phyloP scores from a whole-genome alignment of 371 early-diverging fungal genomes.

The Mortierella sp. region DNA sequence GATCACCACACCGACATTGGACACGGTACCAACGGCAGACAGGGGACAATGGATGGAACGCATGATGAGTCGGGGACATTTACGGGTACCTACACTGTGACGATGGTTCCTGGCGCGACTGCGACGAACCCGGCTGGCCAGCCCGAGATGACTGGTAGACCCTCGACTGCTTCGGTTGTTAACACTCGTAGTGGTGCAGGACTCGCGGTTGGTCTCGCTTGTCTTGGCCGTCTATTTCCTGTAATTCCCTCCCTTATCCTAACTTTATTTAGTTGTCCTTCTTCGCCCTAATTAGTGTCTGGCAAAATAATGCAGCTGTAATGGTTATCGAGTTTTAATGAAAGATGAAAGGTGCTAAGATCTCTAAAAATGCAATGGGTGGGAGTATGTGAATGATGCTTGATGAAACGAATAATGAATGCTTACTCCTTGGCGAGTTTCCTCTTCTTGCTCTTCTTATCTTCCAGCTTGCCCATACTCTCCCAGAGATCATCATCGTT shows the following conservation, averaged over 20 bases:
- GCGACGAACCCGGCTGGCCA: neutral
- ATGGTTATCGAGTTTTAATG: constrained; percentile 2
- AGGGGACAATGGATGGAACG: neutral
- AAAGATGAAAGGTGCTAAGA: neutral
- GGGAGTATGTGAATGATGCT: neutral
- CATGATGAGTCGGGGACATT: neutral
- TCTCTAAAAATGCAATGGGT: constrained; percentile 6
- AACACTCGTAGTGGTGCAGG: neutral
- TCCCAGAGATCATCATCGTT: constrained; percentile 71
- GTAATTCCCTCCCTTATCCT: neutral
- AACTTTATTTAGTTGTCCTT: neutral
- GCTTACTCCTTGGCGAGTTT: constrained; percentile 27
- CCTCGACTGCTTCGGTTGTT: neutral
- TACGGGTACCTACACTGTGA: neutral
- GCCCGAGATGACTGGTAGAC: neutral
- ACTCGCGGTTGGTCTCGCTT: neutral
- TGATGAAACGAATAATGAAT: neutral
- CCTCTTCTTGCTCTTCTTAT: constrained; percentile 54
- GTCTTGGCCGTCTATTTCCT: neutral
- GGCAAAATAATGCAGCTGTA: neutral
- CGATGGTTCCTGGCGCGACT: neutral
- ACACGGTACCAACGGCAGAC: neutral
- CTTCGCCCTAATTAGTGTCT: neutral
- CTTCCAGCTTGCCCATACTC: constrained; percentile 62
- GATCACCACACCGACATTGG: neutral